These are phyloP conservation scores for Termitomyces sp. DNA, from an alignment of 768 basidiomycete genomes.

Conservation along the genomic window DNA sequence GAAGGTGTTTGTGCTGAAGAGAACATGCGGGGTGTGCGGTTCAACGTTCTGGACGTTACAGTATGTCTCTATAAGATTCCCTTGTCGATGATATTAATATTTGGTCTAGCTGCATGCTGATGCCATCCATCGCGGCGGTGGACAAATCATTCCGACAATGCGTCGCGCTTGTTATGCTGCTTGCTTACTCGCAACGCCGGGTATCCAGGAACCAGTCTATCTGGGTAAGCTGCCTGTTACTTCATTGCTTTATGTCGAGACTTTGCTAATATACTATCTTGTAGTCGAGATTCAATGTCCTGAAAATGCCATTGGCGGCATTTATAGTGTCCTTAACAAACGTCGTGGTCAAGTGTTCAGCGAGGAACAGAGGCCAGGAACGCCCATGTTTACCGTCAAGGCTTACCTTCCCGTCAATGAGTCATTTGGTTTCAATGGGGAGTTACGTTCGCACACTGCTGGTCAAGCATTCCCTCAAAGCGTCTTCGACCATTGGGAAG, in stretches of 20 bases:
- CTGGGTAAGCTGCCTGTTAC: constrained; percentile 51
- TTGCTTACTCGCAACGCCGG: constrained; percentile 84
- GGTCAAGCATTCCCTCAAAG: constrained; percentile 98
- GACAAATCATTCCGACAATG: constrained; percentile 96
- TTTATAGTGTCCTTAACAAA: constrained; percentile 92
- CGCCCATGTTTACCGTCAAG: constrained; percentile 99
- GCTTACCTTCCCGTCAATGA: constrained; percentile 90
- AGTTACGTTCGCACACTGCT: constrained; percentile 85
- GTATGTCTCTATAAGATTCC: constrained; percentile 35
- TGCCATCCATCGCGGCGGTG: constrained; percentile 99
- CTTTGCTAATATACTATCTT: not conserved
- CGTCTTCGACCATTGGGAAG: constrained; percentile 93
- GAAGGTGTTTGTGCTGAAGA: constrained; percentile 96
- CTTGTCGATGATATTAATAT: not conserved
- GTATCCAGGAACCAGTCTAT: constrained; percentile 95
- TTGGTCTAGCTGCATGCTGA: constrained; percentile 81
- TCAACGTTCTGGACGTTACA: constrained; percentile 95
- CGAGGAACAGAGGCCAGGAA: constrained; percentile 95
- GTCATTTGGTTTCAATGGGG: constrained; percentile 98
- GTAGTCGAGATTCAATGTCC: constrained; percentile 97
- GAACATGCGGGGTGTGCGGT: constrained; percentile 97
- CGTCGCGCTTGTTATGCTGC: constrained; percentile 97
- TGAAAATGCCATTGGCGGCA: constrained; percentile 96
- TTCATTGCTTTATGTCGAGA: not conserved
- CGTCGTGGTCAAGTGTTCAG: constrained; percentile 98